A percentile compares a stretch with the other conserved stretches of the same genome.
phyloP scores from a whole-genome alignment of 257 asterid genomes.

The Jasminum sambac region DNA sequence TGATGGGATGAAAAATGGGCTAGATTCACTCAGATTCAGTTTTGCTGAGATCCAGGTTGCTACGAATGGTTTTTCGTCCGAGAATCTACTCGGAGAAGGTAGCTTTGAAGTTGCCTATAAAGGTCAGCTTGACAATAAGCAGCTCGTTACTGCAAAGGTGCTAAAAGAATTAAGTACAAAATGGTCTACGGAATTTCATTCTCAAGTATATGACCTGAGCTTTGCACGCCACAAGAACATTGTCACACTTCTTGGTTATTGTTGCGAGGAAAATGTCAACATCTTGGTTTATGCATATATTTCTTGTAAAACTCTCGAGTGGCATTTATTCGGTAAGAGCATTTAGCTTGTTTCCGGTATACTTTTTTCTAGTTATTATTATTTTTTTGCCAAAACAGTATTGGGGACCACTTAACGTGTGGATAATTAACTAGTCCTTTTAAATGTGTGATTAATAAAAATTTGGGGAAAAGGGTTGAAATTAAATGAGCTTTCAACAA shows the following conservation, averaged over 20 bases:
- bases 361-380: too few species aligned
- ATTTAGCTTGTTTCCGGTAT: not conserved
- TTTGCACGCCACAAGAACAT: slow-evolving; percentile 62
- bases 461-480: too few species aligned
- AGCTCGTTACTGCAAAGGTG: slow-evolving; percentile 55
- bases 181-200: slow-evolving; percentile 44
- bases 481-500: too few species aligned
- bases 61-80: slow-evolving; percentile 57
- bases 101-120: slow-evolving; percentile 58
- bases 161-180: slow-evolving; percentile 52
- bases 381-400: too few species aligned
- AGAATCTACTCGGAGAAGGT: slow-evolving; percentile 66
- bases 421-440: too few species aligned
- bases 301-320: slow-evolving; percentile 60
- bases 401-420: too few species aligned
- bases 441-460: too few species aligned
- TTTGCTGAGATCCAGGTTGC: slow-evolving; percentile 57
- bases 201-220: slow-evolving; percentile 46
- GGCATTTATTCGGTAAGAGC: slow-evolving; percentile 72
- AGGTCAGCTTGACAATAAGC: slow-evolving; percentile 63
- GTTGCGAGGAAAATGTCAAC: slow-evolving; percentile 45
- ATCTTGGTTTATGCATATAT: slow-evolving; percentile 64
- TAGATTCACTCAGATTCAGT: slow-evolving; percentile 43
- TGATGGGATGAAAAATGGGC: slow-evolving; percentile 42
- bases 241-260: slow-evolving; percentile 67